Conservation (phyloP, 2,329 filamentous ascomycete species). For the Trichophyton rubrum region DNA sequence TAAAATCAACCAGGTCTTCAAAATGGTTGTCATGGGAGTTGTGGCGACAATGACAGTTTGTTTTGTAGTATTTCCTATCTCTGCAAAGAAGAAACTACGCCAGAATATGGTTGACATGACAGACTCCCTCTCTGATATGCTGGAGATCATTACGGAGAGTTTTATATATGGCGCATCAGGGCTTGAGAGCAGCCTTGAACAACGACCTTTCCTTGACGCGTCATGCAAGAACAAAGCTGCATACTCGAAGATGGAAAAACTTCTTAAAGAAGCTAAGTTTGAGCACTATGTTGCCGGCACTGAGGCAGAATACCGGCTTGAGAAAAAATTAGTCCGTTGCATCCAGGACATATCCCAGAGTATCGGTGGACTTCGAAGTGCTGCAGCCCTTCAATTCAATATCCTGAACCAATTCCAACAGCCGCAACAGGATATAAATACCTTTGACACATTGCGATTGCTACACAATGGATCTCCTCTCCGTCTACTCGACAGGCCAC, state of each 20-base stretch:
- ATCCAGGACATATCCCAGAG: conserved; percentile 77
- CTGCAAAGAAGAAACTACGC: conserved; percentile 60
- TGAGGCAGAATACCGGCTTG: conserved; percentile 65
- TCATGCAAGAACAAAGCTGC: conserved; percentile 53
- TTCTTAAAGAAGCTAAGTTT: conserved; percentile 72
- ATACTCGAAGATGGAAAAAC: conserved; percentile 59
- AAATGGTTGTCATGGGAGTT: conserved; percentile 73
- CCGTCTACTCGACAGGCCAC: neutral
- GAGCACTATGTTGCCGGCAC: conserved; percentile 75
- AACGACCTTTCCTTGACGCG: conserved; percentile 51
- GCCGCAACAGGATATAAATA: neutral
- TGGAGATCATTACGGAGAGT: conserved; percentile 66
- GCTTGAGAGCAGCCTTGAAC: conserved; percentile 62
- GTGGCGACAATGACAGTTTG: conserved; percentile 60
- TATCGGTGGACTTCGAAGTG: conserved; percentile 79
- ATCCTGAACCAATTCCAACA: conserved; percentile 53
- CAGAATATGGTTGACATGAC: conserved; percentile 62
- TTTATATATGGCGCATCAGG: conserved; percentile 56
- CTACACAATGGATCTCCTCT: conserved; percentile 9
- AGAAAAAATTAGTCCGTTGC: conserved; percentile 68
- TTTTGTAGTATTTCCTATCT: conserved; percentile 63
- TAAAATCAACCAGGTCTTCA: conserved; percentile 70
- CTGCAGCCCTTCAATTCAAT: conserved; percentile 77
- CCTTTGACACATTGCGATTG: neutral
- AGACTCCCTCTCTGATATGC: conserved; percentile 63